Base-by-base conservation (phyloP, 345 rosid species). In the Ricinus communis region DNA sequence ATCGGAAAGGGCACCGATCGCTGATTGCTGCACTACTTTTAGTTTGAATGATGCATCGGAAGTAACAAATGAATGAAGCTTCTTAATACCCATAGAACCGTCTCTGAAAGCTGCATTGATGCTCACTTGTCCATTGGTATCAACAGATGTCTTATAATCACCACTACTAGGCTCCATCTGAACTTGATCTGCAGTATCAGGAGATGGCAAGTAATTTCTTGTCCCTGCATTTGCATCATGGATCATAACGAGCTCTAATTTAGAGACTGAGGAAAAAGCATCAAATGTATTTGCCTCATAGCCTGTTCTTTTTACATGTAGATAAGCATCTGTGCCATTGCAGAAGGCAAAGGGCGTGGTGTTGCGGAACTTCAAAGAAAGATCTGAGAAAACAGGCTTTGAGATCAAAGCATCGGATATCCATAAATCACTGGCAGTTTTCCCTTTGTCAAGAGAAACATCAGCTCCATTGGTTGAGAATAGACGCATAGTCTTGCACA, bases 41-140 rank as follows among this genome's bases (percentile, higher is more conserved):
- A 73, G 69, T 55, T 52, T 54, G 41, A 25, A 38, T 36, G 73
- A 55, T 61, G 24, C 49, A 27, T 55, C 72, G 66, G 47, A 52
- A 31, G 43, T 25, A 61, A 36, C 43, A 2, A 15, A 16, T 36
- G 56, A 60, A 36, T 11, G 10, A 22, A 24, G 62, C 66, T 46
- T 11, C 25, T 62, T 66, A 21, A 53, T 64, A 13, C 40, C 66
- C 25, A 24, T 65, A 27, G 36, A 40, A 33, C 7, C 52, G 31
- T 25, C 70, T 36, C 46, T 24, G 33, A 38, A 50, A 66, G 57
- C 40, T 8, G 28, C 22, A 25, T 60, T 22, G 30, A 13, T 45
- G 43, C 65, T 24, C 33, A 21, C 40, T 43, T 22, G 40, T 70
- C 16, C 30, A 31, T 55, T 21, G 50, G 43, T 22, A 56, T 63